These are phyloP conservation scores for Monilinia vaccinii-corymbosi DNA, from an alignment of 2,329 filamentous ascomycete genomes.

Conservation along the genomic window DNA sequence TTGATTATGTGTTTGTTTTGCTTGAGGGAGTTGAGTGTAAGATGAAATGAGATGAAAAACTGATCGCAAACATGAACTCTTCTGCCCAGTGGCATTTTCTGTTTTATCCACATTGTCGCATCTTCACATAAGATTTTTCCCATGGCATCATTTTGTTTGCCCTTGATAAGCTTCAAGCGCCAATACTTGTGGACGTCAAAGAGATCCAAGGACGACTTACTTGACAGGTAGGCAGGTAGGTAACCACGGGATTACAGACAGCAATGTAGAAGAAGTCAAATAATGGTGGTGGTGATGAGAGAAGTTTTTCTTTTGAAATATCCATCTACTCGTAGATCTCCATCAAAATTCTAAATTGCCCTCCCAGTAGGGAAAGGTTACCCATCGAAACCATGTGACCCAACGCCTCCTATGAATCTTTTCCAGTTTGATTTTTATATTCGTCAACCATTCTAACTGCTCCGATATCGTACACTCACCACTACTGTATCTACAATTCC, in stretches of 20 bases:
- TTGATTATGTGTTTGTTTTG: not conserved
- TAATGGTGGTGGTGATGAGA: not conserved
- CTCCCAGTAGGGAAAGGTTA: not conserved
- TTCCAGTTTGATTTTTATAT: not conserved
- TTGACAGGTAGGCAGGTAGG: no score
- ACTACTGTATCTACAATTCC: conserved; percentile 13
- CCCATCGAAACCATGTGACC: not conserved
- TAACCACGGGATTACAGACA: not conserved
- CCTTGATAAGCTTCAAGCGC: no score
- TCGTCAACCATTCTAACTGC: not conserved
- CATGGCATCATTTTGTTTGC: no score
- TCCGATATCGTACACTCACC: not conserved
- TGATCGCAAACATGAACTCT: no score
- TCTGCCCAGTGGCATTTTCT: no score
- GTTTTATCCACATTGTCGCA: no score
- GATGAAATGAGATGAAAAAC: not conserved
- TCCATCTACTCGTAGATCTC: not conserved
- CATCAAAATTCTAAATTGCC: not conserved
- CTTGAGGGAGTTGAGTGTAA: not conserved
- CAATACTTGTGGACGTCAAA: no score
- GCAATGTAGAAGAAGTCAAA: not conserved
- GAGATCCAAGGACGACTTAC: no score
- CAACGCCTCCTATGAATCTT: not conserved
- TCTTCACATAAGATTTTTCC: no score
- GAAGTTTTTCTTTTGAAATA: not conserved